Percentiles rank a stretch among this genome's conserved stretches.
These are phyloP conservation scores for Oenanthe sinensis DNA, from an alignment of 129 eudicot genomes.

Conservation along the genomic window DNA sequence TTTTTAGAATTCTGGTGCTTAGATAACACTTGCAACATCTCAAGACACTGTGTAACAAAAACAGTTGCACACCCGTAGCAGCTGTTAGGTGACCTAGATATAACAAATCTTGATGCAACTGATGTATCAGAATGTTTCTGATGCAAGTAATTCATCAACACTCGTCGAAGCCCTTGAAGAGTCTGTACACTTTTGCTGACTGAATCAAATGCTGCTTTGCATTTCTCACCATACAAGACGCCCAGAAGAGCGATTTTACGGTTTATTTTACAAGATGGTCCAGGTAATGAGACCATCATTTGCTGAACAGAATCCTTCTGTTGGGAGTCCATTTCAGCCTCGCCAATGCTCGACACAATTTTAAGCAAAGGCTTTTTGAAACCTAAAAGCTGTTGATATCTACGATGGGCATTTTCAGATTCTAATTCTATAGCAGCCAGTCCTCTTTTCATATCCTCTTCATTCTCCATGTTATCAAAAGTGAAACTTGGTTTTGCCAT, in stretches of 20 bases:
- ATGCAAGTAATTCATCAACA: conserved; percentile 91
- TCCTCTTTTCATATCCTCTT: conserved; percentile 97
- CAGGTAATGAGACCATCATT: conserved; percentile 99
- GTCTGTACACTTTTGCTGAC: conserved; percentile 99
- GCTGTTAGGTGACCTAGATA: conserved; percentile 81
- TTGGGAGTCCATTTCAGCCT: conserved; percentile 97
- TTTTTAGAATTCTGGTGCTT: conserved; percentile 79
- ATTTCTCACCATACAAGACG: conserved; percentile 98
- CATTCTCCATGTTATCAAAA: conserved; percentile 98
- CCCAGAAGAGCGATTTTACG: conserved; percentile 98
- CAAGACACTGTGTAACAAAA: conserved; percentile 92
- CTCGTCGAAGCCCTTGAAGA: conserved; percentile 97
- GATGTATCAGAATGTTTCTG: conserved; percentile 61
- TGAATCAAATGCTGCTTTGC: conserved; percentile 99
- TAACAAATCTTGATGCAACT: conserved; percentile 72
- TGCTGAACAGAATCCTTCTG: conserved; percentile 99
- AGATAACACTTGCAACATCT: conserved; percentile 80
- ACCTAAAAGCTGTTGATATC: conserved; percentile 96
- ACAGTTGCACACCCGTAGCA: conserved; percentile 98
- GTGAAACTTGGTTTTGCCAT: conserved; percentile 98
- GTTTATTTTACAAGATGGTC: conserved; percentile 95
- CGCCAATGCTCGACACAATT: conserved; percentile 99
- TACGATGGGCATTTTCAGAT: conserved; percentile 97
- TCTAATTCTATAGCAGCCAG: conserved; percentile 95
- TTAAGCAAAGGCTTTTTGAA: conserved; percentile 91